Percentiles rank a stretch among this genome's conserved stretches.
Evolutionary conservation across 148 eudicot genomes (phyloP).

Genomic region (Rhododendron molle): DNA sequence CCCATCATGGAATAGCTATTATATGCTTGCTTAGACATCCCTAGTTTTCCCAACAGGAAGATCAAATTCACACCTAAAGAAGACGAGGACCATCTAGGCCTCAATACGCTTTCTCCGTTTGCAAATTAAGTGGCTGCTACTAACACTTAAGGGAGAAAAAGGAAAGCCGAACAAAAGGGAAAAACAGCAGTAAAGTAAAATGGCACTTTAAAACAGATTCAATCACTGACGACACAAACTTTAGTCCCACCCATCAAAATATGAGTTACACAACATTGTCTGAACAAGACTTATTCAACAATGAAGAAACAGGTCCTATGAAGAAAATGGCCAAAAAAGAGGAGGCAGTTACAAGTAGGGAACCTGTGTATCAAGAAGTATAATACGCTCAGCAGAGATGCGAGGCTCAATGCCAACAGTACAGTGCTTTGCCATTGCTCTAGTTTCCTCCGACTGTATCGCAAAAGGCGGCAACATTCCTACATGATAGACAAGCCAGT

Average conservation of each 20-base stretch:
- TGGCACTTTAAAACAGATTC: background rate
- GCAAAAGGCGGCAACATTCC: conserved; percentile 92
- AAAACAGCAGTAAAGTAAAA: background rate
- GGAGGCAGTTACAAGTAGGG: background rate
- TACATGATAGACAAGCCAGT: conserved; percentile 15
- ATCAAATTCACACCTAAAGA: background rate
- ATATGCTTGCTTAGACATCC: background rate
- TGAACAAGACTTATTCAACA: background rate
- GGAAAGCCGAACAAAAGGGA: background rate
- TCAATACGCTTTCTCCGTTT: background rate
- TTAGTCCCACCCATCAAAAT: background rate
- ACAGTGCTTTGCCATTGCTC: conserved; percentile 77
- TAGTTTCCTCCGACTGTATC: conserved; percentile 63
- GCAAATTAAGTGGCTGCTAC: background rate
- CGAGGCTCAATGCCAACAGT: conserved; percentile 87
- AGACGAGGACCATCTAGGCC: background rate
- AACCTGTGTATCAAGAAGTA: conserved; percentile 97
- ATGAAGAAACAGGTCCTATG: background rate
- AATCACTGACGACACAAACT: background rate
- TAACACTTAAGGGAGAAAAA: background rate
- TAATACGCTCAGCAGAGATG: conserved; percentile 68
- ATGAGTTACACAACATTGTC: background rate
- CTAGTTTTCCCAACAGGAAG: background rate
- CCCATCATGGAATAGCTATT: background rate
- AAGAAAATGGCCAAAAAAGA: background rate